Percentiles rank a stretch among this genome's conserved stretches.
Evolutionary conservation across 176 grass and related monocot genomes (phyloP).

Genomic region (Ensete ventricosum): DNA sequence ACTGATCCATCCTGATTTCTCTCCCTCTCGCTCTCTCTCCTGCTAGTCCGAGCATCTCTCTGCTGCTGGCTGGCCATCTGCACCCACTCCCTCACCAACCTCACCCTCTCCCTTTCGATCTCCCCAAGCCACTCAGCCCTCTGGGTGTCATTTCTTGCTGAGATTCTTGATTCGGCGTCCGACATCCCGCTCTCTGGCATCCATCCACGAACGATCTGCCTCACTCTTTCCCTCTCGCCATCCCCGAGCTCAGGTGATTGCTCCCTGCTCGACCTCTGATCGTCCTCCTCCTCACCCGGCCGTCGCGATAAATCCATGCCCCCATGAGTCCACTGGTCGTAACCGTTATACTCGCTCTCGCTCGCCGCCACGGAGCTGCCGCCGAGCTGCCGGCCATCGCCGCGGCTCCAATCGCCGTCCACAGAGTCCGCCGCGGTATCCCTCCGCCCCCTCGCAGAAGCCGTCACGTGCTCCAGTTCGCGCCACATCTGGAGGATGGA

Average conservation of each 20-base stretch:
- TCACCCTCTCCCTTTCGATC: constrained; percentile 58
- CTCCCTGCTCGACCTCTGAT: constrained; percentile 57
- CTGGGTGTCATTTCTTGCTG: constrained; percentile 11
- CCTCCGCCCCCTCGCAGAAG: constrained; percentile 5
- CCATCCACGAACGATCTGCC: constrained; percentile 29
- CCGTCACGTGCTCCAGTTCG: constrained; percentile 15
- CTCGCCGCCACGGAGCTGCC: constrained; percentile 34
- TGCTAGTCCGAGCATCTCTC: constrained; percentile 17
- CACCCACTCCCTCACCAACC: constrained; percentile 50
- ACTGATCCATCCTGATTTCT: constrained; percentile 26
- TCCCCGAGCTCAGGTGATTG: constrained; percentile 46
- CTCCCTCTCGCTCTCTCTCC: constrained; percentile 15
- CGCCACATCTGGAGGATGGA: constrained; percentile 37
- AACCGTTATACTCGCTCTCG: constrained; percentile 46
- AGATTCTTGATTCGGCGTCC: constrained; percentile 9
- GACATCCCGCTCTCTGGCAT: constrained; percentile 25
- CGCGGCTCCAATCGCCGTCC: neutral
- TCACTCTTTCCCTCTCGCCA: constrained; percentile 25
- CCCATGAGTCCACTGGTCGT: constrained; percentile 10
- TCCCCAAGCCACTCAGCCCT: constrained; percentile 37
- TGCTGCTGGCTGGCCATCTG: constrained; percentile 40
- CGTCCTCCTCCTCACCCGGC: constrained; percentile 13
- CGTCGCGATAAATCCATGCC: constrained; percentile 7
- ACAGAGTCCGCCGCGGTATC: neutral
- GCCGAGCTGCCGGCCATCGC: constrained; percentile 17